These are phyloP conservation scores for Eucalyptus pauciflora DNA, from an alignment of 345 rosid genomes.

Conservation along the genomic window DNA sequence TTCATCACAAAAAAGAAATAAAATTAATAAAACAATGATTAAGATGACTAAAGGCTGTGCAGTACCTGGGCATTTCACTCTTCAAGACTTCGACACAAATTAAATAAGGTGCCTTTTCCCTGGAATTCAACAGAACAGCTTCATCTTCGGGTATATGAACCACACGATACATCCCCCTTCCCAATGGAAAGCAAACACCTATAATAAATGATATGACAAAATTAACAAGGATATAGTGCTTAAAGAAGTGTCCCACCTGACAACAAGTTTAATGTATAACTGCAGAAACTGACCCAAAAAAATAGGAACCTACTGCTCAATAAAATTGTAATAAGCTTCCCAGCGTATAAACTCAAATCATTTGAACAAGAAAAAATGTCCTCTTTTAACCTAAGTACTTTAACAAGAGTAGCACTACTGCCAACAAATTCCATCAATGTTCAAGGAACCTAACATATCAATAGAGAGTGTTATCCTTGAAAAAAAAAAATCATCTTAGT, in stretches of 20 bases:
- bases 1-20: neutral
- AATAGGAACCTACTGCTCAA: neutral
- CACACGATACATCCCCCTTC: slow-evolving; percentile 88
- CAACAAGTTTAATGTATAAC: neutral
- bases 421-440: neutral
- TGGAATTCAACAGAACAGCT: slow-evolving; percentile 93
- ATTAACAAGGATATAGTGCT: neutral
- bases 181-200: slow-evolving; percentile 99
- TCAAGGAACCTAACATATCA: neutral
- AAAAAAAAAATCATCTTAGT: neutral
- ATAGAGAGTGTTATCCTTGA: neutral
- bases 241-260: neutral
- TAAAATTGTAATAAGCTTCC: neutral
- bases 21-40: neutral
- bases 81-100: slow-evolving; percentile 87
- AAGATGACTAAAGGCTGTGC: neutral
- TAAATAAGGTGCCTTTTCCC: slow-evolving; percentile 98
- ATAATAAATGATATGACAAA: slow-evolving; percentile 8
- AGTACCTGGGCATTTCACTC: slow-evolving; percentile 71
- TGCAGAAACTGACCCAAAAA: neutral
- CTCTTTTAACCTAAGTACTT: neutral
- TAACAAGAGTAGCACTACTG: neutral
- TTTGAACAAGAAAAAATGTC: neutral
- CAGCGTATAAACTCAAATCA: neutral
- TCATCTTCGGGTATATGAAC: slow-evolving; percentile 98